A percentile compares a stretch with the other conserved stretches of the same genome.
These are phyloP conservation scores for Trichomonas vaginalis DNA, from an alignment of 208 protist genomes.

Conservation along the genomic window DNA sequence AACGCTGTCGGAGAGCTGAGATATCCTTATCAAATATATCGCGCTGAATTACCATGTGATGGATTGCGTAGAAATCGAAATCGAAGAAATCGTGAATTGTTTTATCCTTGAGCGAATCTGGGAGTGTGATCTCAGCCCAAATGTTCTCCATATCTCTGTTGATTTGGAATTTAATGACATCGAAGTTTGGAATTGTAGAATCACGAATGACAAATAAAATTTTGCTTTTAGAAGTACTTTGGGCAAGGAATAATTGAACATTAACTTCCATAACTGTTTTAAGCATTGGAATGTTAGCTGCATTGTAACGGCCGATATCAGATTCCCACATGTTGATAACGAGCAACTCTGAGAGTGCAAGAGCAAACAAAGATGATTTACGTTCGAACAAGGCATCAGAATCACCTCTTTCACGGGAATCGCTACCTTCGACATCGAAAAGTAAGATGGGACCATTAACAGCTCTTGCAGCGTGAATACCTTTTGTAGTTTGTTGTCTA, in stretches of 20 bases:
- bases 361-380: conserved; percentile 20
- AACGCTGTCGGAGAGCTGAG: background rate
- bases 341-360: conserved; percentile 19
- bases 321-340: conserved; percentile 28
- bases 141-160: background rate
- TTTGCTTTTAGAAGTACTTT: conserved; percentile 8
- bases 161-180: background rate
- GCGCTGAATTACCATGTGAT: background rate
- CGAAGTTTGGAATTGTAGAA: background rate
- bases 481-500: conserved; percentile 24
- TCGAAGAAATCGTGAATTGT: background rate
- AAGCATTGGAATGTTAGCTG: conserved; percentile 13
- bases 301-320: conserved; percentile 27
- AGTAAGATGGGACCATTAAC: background rate
- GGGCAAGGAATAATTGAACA: background rate
- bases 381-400: conserved; percentile 19
- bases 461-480: background rate
- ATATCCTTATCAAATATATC: background rate
- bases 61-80: background rate
- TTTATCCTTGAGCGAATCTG: background rate
- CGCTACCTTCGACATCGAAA: conserved; percentile 27
- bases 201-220: conserved; percentile 29
- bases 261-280: conserved; percentile 25
- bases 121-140: background rate
- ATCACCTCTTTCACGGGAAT: conserved; percentile 15